Conservation (phyloP, 139 green algal genomes). For the Yamagishiella unicocca region DNA sequence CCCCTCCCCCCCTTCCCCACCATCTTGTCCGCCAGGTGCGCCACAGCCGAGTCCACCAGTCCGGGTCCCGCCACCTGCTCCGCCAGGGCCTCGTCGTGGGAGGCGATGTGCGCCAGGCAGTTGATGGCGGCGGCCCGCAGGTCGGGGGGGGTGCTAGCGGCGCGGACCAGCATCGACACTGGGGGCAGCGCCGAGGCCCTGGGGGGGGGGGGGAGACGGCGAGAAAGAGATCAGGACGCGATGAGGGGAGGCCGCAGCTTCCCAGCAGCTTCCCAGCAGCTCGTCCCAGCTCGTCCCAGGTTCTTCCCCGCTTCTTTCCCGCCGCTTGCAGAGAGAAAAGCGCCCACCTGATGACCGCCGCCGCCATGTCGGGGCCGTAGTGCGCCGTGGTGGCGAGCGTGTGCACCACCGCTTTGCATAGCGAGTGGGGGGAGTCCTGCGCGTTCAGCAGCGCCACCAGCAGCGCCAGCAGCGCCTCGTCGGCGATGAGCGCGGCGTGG, state of each 20-base stretch:
- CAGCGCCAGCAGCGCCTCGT: slow-evolving; percentile 43
- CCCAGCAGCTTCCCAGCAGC: background rate
- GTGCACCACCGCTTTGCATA: slow-evolving; percentile 43
- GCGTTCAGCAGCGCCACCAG: slow-evolving; percentile 46
- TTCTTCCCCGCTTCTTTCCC: background rate
- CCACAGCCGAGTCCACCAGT: slow-evolving; percentile 44
- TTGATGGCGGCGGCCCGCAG: slow-evolving; percentile 55
- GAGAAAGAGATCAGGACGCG: background rate
- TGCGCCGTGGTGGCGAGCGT: slow-evolving; percentile 50
- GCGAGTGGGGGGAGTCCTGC: slow-evolving; percentile 31
- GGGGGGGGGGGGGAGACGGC: background rate
- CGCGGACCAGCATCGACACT: slow-evolving; percentile 47
- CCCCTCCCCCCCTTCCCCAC: slow-evolving; percentile 6
- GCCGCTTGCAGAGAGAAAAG: no score
- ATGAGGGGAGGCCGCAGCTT: background rate
- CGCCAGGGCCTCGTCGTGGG: slow-evolving; percentile 57
- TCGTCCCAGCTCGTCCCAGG: background rate
- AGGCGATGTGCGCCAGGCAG: slow-evolving; percentile 47
- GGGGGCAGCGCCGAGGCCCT: slow-evolving; percentile 33
- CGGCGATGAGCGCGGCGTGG: slow-evolving; percentile 45
- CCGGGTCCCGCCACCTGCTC: slow-evolving; percentile 45
- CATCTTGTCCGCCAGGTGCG: slow-evolving; percentile 59
- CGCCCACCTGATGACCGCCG: slow-evolving; percentile 48
- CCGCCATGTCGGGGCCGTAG: slow-evolving; percentile 41
- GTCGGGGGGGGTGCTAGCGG: slow-evolving; percentile 51